Conservation (phyloP, 2,329 filamentous ascomycete species). For the Colletotrichum melonis region DNA sequence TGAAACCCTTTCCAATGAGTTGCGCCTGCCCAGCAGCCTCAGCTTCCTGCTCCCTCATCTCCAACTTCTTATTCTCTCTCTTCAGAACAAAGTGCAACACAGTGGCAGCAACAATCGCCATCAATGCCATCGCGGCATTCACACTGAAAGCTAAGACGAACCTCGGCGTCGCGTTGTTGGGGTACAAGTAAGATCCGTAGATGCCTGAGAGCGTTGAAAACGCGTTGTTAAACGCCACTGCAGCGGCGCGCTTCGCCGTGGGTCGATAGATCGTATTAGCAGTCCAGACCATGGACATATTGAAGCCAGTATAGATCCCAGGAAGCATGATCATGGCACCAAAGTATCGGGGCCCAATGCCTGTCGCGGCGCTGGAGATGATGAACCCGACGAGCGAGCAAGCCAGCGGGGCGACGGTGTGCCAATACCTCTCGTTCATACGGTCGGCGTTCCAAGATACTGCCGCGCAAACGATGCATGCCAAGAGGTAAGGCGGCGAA, state of each 20-base stretch:
- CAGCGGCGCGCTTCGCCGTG: slow-evolving; percentile 37
- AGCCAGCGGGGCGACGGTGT: slow-evolving; percentile 28
- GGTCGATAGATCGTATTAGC: slow-evolving; percentile 40
- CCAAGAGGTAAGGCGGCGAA: slow-evolving; percentile 54
- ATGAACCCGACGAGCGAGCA: slow-evolving; percentile 32
- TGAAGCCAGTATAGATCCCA: slow-evolving; percentile 40
- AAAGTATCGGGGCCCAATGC: slow-evolving; percentile 30
- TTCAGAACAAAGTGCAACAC: slow-evolving; percentile 38
- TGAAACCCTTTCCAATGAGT: slow-evolving; percentile 33
- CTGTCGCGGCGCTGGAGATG: slow-evolving; percentile 23
- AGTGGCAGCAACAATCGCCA: slow-evolving; percentile 38
- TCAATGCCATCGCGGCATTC: slow-evolving; percentile 40
- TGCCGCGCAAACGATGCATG: slow-evolving; percentile 45
- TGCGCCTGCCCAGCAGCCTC: slow-evolving; percentile 19
- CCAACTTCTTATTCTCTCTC: slow-evolving; percentile 39
- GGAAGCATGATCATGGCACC: slow-evolving; percentile 40
- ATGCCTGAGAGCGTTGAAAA: slow-evolving; percentile 39
- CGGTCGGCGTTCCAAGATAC: slow-evolving; percentile 33
- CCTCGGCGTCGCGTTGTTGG: slow-evolving; percentile 38
- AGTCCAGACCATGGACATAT: slow-evolving; percentile 41
- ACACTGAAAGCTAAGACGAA: slow-evolving; percentile 42
- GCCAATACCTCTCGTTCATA: slow-evolving; percentile 31
- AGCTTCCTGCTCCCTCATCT: slow-evolving; percentile 35
- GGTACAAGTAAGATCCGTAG: slow-evolving; percentile 42
- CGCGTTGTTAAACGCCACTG: slow-evolving; percentile 40